These are phyloP conservation scores for Leishmania tropica DNA, from an alignment of 208 protist genomes.

Conservation along the genomic window DNA sequence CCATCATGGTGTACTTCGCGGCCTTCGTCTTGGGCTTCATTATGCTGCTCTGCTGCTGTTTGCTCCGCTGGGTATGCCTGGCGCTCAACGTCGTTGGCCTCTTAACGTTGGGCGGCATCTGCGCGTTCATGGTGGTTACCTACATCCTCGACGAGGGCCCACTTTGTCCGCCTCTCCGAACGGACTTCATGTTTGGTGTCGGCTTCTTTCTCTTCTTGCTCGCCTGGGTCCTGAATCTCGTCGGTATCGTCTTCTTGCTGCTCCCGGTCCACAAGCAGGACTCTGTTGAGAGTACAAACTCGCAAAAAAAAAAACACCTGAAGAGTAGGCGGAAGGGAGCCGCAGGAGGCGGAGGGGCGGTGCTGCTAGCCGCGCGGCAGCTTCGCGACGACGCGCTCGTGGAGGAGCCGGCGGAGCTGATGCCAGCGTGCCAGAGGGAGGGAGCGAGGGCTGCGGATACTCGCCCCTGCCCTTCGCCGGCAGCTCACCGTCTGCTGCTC, in stretches of 20 bases:
- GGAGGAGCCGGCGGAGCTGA: not conserved
- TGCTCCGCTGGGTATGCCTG: not conserved
- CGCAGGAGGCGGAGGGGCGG: no score
- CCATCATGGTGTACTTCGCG: conserved; percentile 23
- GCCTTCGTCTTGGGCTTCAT: conserved; percentile 30
- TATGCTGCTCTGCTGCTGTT: conserved; percentile 29
- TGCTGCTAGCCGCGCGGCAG: no score
- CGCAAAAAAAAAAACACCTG: no score
- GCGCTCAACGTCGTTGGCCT: not conserved
- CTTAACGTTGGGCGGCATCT: conserved; percentile 4
- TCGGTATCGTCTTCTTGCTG: conserved; percentile 43
- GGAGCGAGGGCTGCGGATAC: not conserved
- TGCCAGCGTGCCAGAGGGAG: no score
- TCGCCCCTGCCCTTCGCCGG: not conserved
- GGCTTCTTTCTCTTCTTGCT: conserved; percentile 37
- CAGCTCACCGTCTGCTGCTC: no score
- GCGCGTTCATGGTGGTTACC: no score
- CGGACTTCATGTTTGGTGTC: no score
- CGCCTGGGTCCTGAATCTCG: conserved; percentile 39
- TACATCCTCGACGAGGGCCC: conserved; percentile 4
- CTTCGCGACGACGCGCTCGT: no score
- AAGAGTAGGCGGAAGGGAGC: no score
- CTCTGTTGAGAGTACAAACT: no score
- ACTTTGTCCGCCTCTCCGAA: not conserved
- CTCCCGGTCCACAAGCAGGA: conserved; percentile 3